A percentile compares a stretch with the other conserved stretches of the same genome.
These are phyloP conservation scores for Alternaria ethzedia DNA, from an alignment of 2,329 filamentous ascomycete genomes.

Conservation along the genomic window DNA sequence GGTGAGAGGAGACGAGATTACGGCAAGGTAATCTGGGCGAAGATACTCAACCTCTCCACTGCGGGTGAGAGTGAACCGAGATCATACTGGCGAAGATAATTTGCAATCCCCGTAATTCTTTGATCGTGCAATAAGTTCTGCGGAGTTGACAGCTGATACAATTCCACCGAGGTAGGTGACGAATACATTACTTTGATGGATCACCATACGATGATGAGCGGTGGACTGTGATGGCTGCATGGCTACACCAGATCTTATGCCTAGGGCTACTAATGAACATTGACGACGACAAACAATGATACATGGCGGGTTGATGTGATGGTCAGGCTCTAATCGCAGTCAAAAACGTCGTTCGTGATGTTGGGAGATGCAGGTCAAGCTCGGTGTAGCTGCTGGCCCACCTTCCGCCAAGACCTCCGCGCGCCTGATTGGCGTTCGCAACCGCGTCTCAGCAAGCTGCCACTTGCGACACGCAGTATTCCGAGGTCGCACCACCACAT, in stretches of 20 bases:
- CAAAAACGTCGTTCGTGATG: not conserved
- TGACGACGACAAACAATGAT: too few species aligned
- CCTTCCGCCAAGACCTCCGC: conserved; percentile 14
- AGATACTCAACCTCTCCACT: too few species aligned
- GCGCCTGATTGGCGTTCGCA: conserved; percentile 32
- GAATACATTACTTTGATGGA: not conserved
- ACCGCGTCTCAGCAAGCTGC: conserved; percentile 25
- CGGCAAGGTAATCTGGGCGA: too few species aligned
- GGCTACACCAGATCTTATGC: not conserved
- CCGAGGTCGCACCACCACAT: conserved; percentile 1
- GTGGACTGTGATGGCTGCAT: not conserved
- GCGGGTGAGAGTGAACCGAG: too few species aligned
- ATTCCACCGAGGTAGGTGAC: too few species aligned
- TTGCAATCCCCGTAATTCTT: too few species aligned
- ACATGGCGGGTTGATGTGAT: not conserved
- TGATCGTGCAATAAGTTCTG: too few species aligned
- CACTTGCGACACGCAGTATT: conserved; percentile 17
- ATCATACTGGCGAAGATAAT: too few species aligned
- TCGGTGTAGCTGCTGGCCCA: not conserved
- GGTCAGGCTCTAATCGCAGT: rapidly evolving
- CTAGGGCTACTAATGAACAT: too few species aligned
- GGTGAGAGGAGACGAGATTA: too few species aligned
- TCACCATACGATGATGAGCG: not conserved
- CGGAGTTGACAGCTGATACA: too few species aligned
- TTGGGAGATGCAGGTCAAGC: not conserved